Base-by-base conservation (phyloP, 208 protist genomes). In the Wallacemonas sp. region DNA sequence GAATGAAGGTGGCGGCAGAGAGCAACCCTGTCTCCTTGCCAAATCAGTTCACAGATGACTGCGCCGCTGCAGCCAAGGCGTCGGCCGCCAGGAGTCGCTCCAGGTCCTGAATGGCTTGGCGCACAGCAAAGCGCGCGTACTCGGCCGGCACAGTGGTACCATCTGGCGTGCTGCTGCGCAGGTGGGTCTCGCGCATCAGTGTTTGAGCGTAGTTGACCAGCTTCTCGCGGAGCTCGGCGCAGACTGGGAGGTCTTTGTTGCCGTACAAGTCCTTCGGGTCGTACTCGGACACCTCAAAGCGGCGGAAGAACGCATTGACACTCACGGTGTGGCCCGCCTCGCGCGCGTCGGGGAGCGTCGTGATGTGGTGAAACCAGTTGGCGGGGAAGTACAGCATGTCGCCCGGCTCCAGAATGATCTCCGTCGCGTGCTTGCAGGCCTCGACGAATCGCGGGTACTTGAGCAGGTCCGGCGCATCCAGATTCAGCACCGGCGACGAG, bases 371-470 rank as follows among this genome's bases (percentile, higher is more conserved):
- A 59, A 97, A 97, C 92, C 95, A 98, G 26, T 89, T 80, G 11
- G 95, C 84, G 14, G 94, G 95, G 36, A 98, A 81, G 74, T 97
- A 97, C 26, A 98, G 82, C 76, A 98, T 91, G 74, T 98, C 96
- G 16, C 96, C 96, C 2, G 93, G 87, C 26, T 81, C 67, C 52
- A 97, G 66, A n/a, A 84, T 65, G 0, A 95, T 89, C 62, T 92
- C 86, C 31, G 84, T 64, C 0, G 81, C 80, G n/a, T 75, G 48
- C 65, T 91, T 83, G 67, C 76, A 83, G 4, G 91, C 91, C 38
- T 95, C 79, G 7, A 87, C 75, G 72, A 96, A 88, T 14, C 87
- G 84, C n/a, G 88, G 87, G 73, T 88, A 96, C 41, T 79, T 86
- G 25, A 74, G 50, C 20, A 94, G 61, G 57, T 95, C 83, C 0